phyloP scores from a whole-genome alignment of 2,329 filamentous ascomycete species.

The Colletotrichum musicola region DNA sequence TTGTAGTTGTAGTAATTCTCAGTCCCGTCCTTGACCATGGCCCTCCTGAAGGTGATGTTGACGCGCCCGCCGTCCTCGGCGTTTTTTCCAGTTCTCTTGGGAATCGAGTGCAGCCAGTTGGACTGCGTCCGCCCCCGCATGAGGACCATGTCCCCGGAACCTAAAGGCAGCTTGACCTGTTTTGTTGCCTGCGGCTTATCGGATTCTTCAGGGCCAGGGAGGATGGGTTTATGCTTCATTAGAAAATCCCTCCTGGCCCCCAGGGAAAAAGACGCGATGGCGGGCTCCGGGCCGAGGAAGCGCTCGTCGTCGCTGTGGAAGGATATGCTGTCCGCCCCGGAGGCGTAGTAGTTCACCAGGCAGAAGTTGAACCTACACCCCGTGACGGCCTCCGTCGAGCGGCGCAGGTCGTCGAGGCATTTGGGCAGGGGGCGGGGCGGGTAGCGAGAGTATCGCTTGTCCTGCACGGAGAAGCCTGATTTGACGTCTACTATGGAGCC shows the following conservation, averaged over 20 bases:
- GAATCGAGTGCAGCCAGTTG: constrained; percentile 83
- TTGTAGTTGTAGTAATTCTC: constrained; percentile 91
- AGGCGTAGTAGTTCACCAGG: constrained; percentile 87
- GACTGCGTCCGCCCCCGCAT: constrained; percentile 83
- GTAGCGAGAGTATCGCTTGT: constrained; percentile 67
- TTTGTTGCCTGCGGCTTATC: constrained; percentile 44
- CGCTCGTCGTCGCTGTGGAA: constrained; percentile 86
- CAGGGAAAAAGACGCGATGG: constrained; percentile 81
- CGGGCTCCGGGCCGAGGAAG: constrained; percentile 77
- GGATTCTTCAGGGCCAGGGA: constrained; percentile 44
- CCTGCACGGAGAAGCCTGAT: constrained; percentile 53
- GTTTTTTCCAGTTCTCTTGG: constrained; percentile 76
- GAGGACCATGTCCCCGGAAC: constrained; percentile 81
- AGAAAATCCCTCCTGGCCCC: constrained; percentile 81
- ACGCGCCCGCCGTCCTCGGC: constrained; percentile 73
- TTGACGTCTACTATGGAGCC: constrained; percentile 60
- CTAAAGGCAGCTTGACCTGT: constrained; percentile 66
- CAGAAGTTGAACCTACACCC: constrained; percentile 81
- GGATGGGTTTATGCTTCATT: constrained; percentile 80
- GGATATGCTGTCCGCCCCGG: constrained; percentile 80
- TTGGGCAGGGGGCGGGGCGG: constrained; percentile 77
- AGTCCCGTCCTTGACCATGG: constrained; percentile 78
- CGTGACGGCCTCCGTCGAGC: constrained; percentile 74
- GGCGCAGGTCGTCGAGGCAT: constrained; percentile 75
- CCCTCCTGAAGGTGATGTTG: constrained; percentile 83